Base-by-base conservation (phyloP, 805 yeast species). In the Candida tibetensis region DNA sequence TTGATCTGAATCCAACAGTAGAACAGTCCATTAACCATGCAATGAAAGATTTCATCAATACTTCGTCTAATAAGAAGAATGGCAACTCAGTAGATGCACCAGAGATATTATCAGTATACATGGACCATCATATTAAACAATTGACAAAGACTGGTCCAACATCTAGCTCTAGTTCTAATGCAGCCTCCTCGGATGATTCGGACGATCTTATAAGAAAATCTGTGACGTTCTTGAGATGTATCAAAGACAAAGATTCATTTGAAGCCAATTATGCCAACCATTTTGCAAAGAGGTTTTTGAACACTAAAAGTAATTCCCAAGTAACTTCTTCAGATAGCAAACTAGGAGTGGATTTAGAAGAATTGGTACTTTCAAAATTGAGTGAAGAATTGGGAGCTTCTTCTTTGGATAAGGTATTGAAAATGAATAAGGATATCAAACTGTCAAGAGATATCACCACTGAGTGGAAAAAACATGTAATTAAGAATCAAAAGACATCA, bases 261-360 rank as follows among this genome's bases (percentile, higher is more conserved):
- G 95, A 88, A 54, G 82, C 77, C 29, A 81, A 84, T 44, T 89
- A 87, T 59, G 88, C 88, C 50, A 85, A 81, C 37, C 96, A 86
- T 62, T 69, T 90, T 41, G 95, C 96, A 1, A 87, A 83, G 58
- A 71, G 97, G 44, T 69, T 89, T 37, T 50, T 69, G 17, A 68
- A 61, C 39, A 47, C 69, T 9, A 69, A 69, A 40, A 57, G 60
- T 15, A 37, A 46, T 4, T 41, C 46, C 6, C 40, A 43, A 12
- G 41, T 34, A 8, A 25, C 25, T 12, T 40, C 39, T 5, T 36
- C 51, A 40, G 69, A 70, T 60, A 64, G 58, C 47, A 62, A 64
- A 8, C 45, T 60, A 50, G 71, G 34, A 76, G 63, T 71, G 32
- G 91, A 86, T 42, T 61, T 83, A 3, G 97, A 89, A 57, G 80